phyloP scores from a whole-genome alignment of 179 eudicot species.

The Kewa caespitosa region DNA sequence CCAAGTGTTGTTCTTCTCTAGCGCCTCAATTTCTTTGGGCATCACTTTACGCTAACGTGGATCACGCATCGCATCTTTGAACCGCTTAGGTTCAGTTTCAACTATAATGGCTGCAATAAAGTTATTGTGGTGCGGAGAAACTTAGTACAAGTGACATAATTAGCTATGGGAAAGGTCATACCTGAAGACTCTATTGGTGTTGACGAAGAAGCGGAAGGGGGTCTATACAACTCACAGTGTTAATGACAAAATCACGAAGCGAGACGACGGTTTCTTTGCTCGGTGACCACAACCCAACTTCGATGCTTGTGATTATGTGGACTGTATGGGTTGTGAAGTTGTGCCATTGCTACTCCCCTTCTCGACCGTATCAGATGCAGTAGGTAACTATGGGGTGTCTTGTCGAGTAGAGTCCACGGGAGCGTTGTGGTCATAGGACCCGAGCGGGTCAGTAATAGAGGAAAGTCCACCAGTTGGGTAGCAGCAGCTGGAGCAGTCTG shows the following conservation, averaged over 20 bases:
- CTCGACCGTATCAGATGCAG: too few relatives aligned
- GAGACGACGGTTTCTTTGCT: neutral
- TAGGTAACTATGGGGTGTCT: too few relatives aligned
- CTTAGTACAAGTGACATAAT: neutral
- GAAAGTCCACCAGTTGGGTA: neutral
- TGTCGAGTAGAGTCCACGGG: too few relatives aligned
- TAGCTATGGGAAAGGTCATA: neutral
- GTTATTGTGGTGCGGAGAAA: neutral
- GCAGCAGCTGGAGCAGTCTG: too few relatives aligned
- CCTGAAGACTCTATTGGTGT: neutral
- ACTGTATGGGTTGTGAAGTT: too few relatives aligned
- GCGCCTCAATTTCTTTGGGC: neutral
- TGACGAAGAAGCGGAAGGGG: neutral
- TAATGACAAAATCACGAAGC: neutral
- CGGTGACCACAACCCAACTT: neutral
- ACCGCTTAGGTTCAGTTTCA: neutral
- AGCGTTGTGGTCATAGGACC: too few relatives aligned
- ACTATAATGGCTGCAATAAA: neutral
- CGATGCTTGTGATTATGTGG: too few relatives aligned
- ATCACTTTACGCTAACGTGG: neutral
- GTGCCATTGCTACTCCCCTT: too few relatives aligned
- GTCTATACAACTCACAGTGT: neutral
- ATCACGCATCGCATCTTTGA: neutral
- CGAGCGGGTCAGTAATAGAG: too few relatives aligned
- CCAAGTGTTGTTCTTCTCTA: too few relatives aligned